A percentile compares a stretch with the other conserved stretches of the same genome.
These are phyloP conservation scores for Suhomyces guaymorum DNA, from an alignment of 1,139 yeast genomes.

Conservation along the genomic window DNA sequence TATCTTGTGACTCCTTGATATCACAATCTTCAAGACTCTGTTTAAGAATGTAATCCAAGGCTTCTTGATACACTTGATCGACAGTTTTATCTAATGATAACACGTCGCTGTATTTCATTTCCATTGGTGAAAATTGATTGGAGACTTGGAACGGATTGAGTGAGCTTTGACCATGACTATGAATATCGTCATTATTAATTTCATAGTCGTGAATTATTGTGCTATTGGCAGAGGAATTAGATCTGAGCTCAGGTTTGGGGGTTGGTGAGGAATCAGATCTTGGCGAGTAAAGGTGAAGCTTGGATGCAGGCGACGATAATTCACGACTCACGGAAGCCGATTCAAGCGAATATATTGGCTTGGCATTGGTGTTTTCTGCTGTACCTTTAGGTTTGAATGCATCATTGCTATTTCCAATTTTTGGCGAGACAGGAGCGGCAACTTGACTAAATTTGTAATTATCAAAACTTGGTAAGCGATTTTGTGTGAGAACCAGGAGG, in stretches of 20 bases:
- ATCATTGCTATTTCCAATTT: conserved; percentile 5
- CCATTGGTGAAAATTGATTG: conserved; percentile 2
- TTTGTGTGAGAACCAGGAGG: conserved; percentile 31
- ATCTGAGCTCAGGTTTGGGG: not conserved
- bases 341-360: conserved; percentile 1
- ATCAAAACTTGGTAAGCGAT: conserved; percentile 24
- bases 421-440: conserved; percentile 15
- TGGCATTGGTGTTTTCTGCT: not conserved
- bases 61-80: conserved; percentile 24
- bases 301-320: conserved; percentile 3
- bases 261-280: conserved; percentile 5
- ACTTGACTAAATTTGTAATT: conserved; percentile 6
- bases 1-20: conserved; percentile 38
- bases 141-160: conserved; percentile 5
- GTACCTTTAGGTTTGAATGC: not conserved
- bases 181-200: not conserved
- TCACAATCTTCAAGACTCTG: conserved; percentile 70
- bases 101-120: not conserved
- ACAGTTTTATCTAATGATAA: conserved; percentile 1
- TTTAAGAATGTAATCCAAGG: conserved; percentile 42
- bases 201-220: conserved; percentile 1
- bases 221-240: conserved; percentile 1
- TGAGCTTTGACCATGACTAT: not conserved
- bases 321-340: conserved; percentile 2
- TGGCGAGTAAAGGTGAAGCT: not conserved